phyloP scores from a whole-genome alignment of 192 early-diverging fungal species.

The Entomortierella chlamydospora region DNA sequence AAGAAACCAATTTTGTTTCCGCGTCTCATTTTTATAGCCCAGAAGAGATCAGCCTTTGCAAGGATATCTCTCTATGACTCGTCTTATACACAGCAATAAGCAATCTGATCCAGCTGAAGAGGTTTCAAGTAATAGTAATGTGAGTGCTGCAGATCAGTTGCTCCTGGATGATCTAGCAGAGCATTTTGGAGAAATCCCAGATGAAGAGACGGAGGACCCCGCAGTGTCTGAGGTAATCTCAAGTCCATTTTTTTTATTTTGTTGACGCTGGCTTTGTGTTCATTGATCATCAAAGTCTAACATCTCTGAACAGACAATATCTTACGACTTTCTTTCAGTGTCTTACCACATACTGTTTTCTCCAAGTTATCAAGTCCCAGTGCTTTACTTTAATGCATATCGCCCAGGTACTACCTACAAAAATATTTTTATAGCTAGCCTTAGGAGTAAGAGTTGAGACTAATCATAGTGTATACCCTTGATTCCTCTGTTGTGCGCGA shows the following conservation, averaged over 20 bases:
- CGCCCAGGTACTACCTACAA: slow-evolving; percentile 38
- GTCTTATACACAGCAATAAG: slow-evolving; percentile 1
- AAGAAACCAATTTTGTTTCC: no score
- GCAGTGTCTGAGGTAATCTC: neutral
- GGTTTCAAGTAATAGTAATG: neutral
- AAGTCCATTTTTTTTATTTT: neutral
- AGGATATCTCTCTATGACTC: slow-evolving; percentile 21
- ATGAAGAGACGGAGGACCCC: neutral
- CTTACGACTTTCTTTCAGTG: slow-evolving; percentile 36
- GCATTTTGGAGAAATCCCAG: slow-evolving; percentile 13
- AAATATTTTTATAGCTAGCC: no score
- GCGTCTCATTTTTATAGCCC: slow-evolving; percentile 6
- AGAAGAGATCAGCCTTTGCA: slow-evolving; percentile 12
- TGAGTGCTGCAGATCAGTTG: slow-evolving; percentile 6
- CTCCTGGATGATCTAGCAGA: slow-evolving; percentile 25
- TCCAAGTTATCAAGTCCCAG: slow-evolving; percentile 67
- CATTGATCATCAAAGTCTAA: no score
- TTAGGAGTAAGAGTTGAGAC: neutral
- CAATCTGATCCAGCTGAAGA: neutral
- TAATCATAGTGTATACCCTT: no score
- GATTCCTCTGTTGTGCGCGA: no score
- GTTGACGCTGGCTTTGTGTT: neutral
- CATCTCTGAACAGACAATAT: neutral
- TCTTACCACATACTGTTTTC: slow-evolving; percentile 73
- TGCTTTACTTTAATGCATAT: slow-evolving; percentile 70